Evolutionary conservation across 2,329 filamentous ascomycete species (phyloP).

Genomic region (Harringtonia lauricola): DNA sequence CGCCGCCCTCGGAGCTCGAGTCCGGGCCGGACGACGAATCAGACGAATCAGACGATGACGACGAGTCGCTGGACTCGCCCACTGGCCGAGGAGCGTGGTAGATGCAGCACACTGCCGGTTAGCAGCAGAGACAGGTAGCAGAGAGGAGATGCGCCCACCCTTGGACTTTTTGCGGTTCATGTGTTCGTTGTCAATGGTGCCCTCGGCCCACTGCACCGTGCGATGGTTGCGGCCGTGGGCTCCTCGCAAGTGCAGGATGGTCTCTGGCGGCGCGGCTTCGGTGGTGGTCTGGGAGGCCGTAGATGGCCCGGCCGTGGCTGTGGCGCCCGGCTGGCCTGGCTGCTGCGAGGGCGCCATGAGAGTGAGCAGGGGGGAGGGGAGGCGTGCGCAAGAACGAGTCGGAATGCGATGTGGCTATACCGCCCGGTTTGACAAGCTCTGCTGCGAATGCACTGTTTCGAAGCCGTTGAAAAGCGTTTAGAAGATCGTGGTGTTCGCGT

Average conservation of each 20-base stretch:
- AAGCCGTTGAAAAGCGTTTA: no score
- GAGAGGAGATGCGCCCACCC: constrained; percentile 38
- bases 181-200: constrained; percentile 91
- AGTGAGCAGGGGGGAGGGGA: no score
- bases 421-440: no score
- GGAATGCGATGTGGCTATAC: no score
- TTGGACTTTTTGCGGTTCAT: constrained; percentile 91
- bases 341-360: not conserved
- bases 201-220: constrained; percentile 83
- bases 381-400: no score
- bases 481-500: no score
- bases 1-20: constrained; percentile 24
- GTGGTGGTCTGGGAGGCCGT: not conserved
- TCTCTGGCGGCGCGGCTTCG: not conserved
- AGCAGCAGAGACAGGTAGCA: not conserved
- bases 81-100: constrained; percentile 78
- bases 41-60: constrained; percentile 46
- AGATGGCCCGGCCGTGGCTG: not conserved
- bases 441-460: no score
- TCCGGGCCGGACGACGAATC: constrained; percentile 37
- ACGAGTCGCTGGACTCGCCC: constrained; percentile 68
- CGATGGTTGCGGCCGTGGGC: constrained; percentile 34
- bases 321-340: not conserved
- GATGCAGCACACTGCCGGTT: constrained; percentile 80
- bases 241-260: constrained; percentile 42